Evolutionary conservation across 2,329 filamentous ascomycete genomes (phyloP).

Genomic region (Fusarium buharicum): DNA sequence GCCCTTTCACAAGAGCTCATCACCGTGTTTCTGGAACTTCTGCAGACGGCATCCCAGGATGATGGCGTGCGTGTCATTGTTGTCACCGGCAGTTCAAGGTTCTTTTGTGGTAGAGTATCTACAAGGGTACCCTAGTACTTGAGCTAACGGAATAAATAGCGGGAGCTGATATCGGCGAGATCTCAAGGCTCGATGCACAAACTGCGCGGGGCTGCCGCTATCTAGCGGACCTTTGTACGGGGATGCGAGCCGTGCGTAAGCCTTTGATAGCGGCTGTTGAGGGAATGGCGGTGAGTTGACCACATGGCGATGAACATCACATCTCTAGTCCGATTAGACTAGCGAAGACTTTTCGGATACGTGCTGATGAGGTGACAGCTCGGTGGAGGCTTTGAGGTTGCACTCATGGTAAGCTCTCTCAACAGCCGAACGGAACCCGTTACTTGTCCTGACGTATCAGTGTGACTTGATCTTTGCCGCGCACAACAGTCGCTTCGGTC

Average conservation of each 20-base stretch:
- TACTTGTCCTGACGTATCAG: conserved; percentile 32
- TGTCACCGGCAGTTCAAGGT: conserved; percentile 52
- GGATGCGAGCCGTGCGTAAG: conserved; percentile 53
- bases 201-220: conserved; percentile 49
- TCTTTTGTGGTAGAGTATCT: conserved; percentile 49
- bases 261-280: conserved; percentile 62
- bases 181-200: conserved; percentile 49
- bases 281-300: conserved; percentile 59
- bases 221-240: conserved; percentile 55
- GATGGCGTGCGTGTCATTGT: conserved; percentile 51
- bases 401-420: conserved; percentile 53
- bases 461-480: conserved; percentile 55
- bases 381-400: conserved; percentile 62
- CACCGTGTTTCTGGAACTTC: conserved; percentile 52
- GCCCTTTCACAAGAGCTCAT: conserved; percentile 65
- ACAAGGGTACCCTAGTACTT: conserved; percentile 12
- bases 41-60: conserved; percentile 41
- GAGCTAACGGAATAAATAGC: conserved; percentile 40
- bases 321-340: background rate
- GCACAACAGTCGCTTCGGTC: conserved; percentile 50
- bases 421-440: conserved; percentile 10
- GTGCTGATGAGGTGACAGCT: conserved; percentile 49
- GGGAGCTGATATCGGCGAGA: conserved; percentile 52
- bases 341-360: background rate
- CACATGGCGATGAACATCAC: background rate